Conservation (phyloP, 371 early-diverging fungal genomes). For the Apophysomyces sp. region DNA sequence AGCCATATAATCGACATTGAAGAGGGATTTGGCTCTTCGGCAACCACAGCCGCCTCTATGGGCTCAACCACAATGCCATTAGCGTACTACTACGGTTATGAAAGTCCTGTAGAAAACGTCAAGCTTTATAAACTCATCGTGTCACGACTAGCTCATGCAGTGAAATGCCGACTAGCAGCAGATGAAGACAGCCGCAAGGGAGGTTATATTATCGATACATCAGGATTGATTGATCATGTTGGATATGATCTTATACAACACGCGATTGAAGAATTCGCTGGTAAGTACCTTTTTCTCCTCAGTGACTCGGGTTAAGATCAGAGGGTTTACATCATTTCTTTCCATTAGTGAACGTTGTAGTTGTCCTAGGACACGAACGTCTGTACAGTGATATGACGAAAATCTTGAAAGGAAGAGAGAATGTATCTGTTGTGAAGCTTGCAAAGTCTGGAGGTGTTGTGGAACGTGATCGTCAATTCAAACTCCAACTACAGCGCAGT, state of each 20-base stretch:
- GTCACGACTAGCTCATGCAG: conserved; percentile 59
- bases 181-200: conserved; percentile 67
- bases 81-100: conserved; percentile 90
- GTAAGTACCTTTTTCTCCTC: conserved; percentile 29
- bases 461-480: conserved; percentile 72
- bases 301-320: background rate
- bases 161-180: conserved; percentile 62
- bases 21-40: conserved; percentile 84
- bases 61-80: conserved; percentile 77
- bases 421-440: conserved; percentile 77
- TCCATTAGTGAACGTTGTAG: conserved; percentile 68
- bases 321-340: no score
- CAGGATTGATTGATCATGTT: conserved; percentile 61
- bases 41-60: conserved; percentile 63
- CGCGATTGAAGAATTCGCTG: conserved; percentile 63
- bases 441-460: conserved; percentile 95
- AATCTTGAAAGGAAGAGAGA: conserved; percentile 44
- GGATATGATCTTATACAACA: conserved; percentile 69
- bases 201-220: conserved; percentile 70
- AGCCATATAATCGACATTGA: conserved; percentile 80
- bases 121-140: conserved; percentile 73
- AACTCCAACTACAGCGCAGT: conserved; percentile 68
- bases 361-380: conserved; percentile 92
- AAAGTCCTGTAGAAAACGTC: conserved; percentile 72
- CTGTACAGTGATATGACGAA: conserved; percentile 82